These are phyloP conservation scores for Fraxinus platypoda DNA, from an alignment of 305 asterid species.

Conservation along the genomic window DNA sequence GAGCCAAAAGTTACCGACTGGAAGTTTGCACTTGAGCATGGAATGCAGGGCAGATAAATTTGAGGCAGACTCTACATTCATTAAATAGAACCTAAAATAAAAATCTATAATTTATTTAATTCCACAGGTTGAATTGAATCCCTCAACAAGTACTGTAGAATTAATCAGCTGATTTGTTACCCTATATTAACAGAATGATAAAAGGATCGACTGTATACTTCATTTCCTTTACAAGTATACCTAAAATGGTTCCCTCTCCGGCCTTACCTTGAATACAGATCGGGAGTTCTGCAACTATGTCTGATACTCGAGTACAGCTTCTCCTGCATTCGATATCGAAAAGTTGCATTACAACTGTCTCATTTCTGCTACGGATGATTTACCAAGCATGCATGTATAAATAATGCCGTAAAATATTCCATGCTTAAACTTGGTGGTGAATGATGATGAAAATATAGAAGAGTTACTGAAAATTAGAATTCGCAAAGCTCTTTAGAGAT, in stretches of 20 bases:
- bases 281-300: slow-evolving; percentile 16
- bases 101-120: neutral
- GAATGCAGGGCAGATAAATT: neutral
- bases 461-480: neutral
- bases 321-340: slow-evolving; percentile 34
- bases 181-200: neutral
- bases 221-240: slow-evolving; percentile 1
- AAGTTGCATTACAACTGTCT: neutral
- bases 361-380: neutral
- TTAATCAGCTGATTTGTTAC: neutral
- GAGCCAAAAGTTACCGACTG: neutral
- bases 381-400: neutral
- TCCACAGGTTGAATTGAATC: neutral
- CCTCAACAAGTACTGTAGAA: neutral
- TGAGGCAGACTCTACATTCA: neutral
- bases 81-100: neutral
- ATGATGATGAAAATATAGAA: neutral
- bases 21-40: neutral
- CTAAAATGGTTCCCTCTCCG: neutral
- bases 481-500: neutral
- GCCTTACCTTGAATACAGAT: neutral
- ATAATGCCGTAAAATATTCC: neutral
- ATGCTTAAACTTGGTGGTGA: neutral
- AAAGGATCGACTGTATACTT: neutral
- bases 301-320: slow-evolving; percentile 44